These are phyloP conservation scores for Wallacemonas sp. DNA, from an alignment of 208 protist genomes.

Conservation along the genomic window DNA sequence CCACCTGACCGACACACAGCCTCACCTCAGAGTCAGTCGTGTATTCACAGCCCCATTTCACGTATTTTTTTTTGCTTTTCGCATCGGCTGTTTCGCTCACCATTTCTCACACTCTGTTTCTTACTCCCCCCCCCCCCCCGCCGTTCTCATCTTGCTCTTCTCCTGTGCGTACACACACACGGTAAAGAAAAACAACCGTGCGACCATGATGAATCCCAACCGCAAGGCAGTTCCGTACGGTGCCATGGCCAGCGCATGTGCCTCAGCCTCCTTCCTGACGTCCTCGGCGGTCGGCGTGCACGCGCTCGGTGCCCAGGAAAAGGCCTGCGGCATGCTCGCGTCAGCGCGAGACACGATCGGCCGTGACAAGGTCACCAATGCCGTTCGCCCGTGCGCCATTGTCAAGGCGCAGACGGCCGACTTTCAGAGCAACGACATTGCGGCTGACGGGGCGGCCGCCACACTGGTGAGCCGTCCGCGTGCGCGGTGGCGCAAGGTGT, in stretches of 20 bases:
- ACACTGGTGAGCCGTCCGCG: slow-evolving; percentile 52
- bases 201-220: neutral
- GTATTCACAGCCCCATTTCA: too few relatives aligned
- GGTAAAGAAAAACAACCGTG: too few relatives aligned
- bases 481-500: slow-evolving; percentile 80
- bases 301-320: slow-evolving; percentile 54
- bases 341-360: slow-evolving; percentile 19
- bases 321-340: slow-evolving; percentile 51
- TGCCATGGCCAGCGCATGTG: slow-evolving; percentile 19
- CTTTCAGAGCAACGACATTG: slow-evolving; percentile 77
- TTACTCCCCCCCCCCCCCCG: too few relatives aligned
- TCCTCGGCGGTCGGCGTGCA: slow-evolving; percentile 35
- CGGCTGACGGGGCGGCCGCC: slow-evolving; percentile 33
- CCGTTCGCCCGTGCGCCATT: slow-evolving; percentile 27
- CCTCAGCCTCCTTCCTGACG: neutral
- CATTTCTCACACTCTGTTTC: too few relatives aligned
- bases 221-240: slow-evolving; percentile 41
- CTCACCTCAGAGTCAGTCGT: too few relatives aligned
- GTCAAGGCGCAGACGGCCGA: slow-evolving; percentile 70
- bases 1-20: too few relatives aligned
- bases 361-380: neutral
- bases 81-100: too few relatives aligned
- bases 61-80: too few relatives aligned
- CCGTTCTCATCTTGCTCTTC: too few relatives aligned
- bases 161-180: too few relatives aligned